phyloP scores from a whole-genome alignment of 371 early-diverging fungal species.

The Syncephalis plumigaleata region DNA sequence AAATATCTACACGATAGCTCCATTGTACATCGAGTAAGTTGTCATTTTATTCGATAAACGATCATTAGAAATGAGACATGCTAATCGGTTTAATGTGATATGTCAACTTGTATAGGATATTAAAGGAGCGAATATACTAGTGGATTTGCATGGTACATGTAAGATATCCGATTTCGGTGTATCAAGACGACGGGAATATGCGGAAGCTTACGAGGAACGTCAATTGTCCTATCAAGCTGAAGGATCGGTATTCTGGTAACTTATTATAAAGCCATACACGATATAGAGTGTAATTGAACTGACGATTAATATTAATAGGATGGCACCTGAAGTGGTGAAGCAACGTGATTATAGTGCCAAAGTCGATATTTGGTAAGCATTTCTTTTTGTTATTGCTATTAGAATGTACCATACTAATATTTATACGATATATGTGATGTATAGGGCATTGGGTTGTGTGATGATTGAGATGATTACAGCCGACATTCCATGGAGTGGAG shows the following conservation, averaged over 20 bases:
- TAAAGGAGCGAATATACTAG: slow-evolving; percentile 87
- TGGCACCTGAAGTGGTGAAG: slow-evolving; percentile 89
- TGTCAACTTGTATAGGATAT: slow-evolving; percentile 33
- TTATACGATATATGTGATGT: no score
- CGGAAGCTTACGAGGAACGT: slow-evolving; percentile 19
- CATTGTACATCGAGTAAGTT: slow-evolving; percentile 60
- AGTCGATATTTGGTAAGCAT: slow-evolving; percentile 40
- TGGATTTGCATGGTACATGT: slow-evolving; percentile 69
- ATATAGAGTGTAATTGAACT: not conserved
- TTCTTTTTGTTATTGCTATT: not conserved
- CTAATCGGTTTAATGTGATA: no score
- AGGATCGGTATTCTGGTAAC: slow-evolving; percentile 64
- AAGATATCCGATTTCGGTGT: slow-evolving; percentile 98
- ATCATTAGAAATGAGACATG: no score
- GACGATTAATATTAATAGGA: slow-evolving; percentile 27
- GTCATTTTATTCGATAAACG: no score
- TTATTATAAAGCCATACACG: slow-evolving; percentile 3
- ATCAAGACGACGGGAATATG: slow-evolving; percentile 46
- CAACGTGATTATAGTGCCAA: slow-evolving; percentile 60
- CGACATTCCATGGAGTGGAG: slow-evolving; percentile 60
- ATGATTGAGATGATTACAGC: slow-evolving; percentile 88
- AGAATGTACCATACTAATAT: no score
- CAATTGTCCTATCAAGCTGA: slow-evolving; percentile 5
- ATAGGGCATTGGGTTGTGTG: slow-evolving; percentile 62
- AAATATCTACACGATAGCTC: slow-evolving; percentile 79